Evolutionary conservation across 2,329 filamentous ascomycete genomes (phyloP), one percentile per base, ranked within the genome.

Genomic region (Aphanocladium album): DNA sequence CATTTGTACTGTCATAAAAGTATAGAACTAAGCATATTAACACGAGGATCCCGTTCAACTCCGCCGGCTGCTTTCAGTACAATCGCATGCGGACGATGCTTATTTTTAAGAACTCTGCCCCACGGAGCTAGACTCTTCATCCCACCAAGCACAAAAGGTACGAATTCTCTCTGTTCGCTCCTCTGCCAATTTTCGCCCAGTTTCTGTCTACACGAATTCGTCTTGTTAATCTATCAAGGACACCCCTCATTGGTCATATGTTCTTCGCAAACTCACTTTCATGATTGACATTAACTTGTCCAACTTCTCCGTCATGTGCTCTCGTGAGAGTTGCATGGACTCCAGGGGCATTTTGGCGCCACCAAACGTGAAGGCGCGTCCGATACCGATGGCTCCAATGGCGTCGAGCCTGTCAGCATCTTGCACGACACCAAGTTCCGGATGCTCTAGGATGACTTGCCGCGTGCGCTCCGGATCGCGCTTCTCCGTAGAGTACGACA

Each of bases 351-450:
- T 72, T 71, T 82, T 85, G 11, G 86, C 88, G 0, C 88, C 92
- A 0, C 89, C 85, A 71, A 86, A 97, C 2, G 74, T 69, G 66
- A 77, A 77, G 3, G 70, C 85, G 45, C 93, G 79, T 1, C 85
- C 93, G 60, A 97, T 87, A 0, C 93, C 93, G 25, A 97, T 84
- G 0, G 90, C 91, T 0, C 93, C 93, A 57, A 97, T 87, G 5
- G 92, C 90, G 75, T 98, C 93, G 17, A 98, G 79, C 7, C 93
- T 82, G 76, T 97, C 93, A 2, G 93, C 93, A 73, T 97, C 93
- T 75, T 97, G 93, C 30, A 97, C 91, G 51, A 96, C 83, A 0
- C 85, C 92, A 30, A 77, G 69, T 65, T 76, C 74, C 1, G 90
- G 90, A 71, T 89, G 79, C 27, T 71, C 71, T n/a, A 96, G 78